A percentile compares a stretch with the other conserved stretches of the same genome.
These are phyloP conservation scores for Miscanthus lutarioriparius DNA, from an alignment of 176 grass and related monocot species.

Conservation along the genomic window DNA sequence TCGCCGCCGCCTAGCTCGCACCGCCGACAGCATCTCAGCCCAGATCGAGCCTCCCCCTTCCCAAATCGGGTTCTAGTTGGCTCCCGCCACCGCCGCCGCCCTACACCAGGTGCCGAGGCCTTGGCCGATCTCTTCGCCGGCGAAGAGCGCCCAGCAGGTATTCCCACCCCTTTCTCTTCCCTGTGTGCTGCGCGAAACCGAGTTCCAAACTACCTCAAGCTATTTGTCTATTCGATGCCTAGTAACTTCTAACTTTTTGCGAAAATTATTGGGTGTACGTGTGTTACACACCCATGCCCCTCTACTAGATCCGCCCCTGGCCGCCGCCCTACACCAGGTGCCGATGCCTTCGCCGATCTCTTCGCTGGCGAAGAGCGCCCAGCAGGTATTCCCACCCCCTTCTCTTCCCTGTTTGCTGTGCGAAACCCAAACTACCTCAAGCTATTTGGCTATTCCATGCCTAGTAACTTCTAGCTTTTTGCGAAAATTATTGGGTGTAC, in stretches of 20 bases:
- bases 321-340: background rate
- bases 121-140: background rate
- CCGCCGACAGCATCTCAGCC: background rate
- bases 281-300: background rate
- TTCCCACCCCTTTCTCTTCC: too few species aligned
- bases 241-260: too few species aligned
- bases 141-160: too few species aligned
- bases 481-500: too few species aligned
- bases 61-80: background rate
- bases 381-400: background rate
- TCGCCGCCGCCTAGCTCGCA: background rate
- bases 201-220: too few species aligned
- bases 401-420: background rate
- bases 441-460: too few species aligned
- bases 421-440: background rate
- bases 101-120: background rate
- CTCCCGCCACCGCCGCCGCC: background rate
- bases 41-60: background rate
- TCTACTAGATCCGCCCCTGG: background rate
- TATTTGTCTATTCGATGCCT: too few species aligned
- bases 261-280: background rate
- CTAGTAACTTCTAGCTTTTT: too few species aligned
- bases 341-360: background rate
- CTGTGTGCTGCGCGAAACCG: too few species aligned
- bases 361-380: background rate